A percentile compares a stretch with the other conserved stretches of the same genome.
These are phyloP conservation scores for Melastoma malabathricum DNA, from an alignment of 345 rosid genomes.

Conservation along the genomic window DNA sequence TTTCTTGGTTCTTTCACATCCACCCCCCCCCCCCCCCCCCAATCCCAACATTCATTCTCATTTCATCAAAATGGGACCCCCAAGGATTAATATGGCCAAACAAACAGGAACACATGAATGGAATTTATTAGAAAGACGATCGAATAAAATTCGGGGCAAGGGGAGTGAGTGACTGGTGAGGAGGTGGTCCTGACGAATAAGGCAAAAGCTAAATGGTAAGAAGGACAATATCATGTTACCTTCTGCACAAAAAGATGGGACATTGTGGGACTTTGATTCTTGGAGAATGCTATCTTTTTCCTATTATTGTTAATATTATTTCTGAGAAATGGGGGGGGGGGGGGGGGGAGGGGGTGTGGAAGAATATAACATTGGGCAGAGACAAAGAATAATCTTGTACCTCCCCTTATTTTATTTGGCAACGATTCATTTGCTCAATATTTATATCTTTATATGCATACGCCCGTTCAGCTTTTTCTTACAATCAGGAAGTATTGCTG, in stretches of 20 bases:
- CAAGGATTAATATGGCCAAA: background rate
- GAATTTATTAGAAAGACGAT: too few relatives aligned
- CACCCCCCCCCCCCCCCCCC: background rate
- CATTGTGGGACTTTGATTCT: slow-evolving; percentile 18
- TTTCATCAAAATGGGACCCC: too few relatives aligned
- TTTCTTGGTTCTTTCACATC: slow-evolving; percentile 7
- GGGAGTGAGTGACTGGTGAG: background rate
- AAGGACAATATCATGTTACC: slow-evolving; percentile 18
- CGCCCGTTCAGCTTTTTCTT: too few relatives aligned
- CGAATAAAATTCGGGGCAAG: background rate
- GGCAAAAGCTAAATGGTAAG: slow-evolving; percentile 26
- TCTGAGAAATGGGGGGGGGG: too few relatives aligned
- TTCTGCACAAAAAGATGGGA: slow-evolving; percentile 16
- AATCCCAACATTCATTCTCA: background rate
- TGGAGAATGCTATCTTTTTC: too few relatives aligned
- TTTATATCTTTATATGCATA: background rate
- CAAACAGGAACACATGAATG: background rate
- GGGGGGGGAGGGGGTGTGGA: too few relatives aligned
- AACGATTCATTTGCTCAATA: too few relatives aligned
- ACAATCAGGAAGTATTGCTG: too few relatives aligned
- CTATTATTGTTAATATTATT: too few relatives aligned
- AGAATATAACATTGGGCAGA: too few relatives aligned
- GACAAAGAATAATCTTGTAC: too few relatives aligned
- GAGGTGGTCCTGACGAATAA: slow-evolving; percentile 9
- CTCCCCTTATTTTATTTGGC: too few relatives aligned